phyloP scores from a whole-genome alignment of 2,329 filamentous ascomycete genomes.

The Microdochium bolleyi region DNA sequence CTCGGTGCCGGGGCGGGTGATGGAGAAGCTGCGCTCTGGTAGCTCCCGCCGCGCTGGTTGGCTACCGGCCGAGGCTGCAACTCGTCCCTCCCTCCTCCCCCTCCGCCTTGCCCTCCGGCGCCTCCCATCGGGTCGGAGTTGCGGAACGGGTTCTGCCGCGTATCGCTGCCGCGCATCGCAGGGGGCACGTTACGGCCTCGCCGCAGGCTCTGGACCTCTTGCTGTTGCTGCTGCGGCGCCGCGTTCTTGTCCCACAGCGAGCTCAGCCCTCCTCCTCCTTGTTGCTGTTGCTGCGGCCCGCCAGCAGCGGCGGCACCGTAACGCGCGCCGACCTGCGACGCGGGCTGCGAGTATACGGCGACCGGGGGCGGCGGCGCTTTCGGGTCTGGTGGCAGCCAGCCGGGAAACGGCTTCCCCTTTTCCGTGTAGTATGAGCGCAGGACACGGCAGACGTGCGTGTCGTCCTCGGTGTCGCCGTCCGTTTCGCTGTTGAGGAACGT shows the following conservation, averaged over 20 bases:
- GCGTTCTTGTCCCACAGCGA: constrained; percentile 50
- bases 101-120: not conserved
- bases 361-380: constrained; percentile 55
- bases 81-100: constrained; percentile 21
- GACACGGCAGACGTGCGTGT: constrained; percentile 90
- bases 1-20: constrained; percentile 23
- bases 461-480: constrained; percentile 73
- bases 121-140: constrained; percentile 19
- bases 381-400: constrained; percentile 88
- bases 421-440: constrained; percentile 89
- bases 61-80: constrained; percentile 53
- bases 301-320: constrained; percentile 29
- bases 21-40: constrained; percentile 42
- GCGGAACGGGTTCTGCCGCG: constrained; percentile 24
- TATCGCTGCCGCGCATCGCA: constrained; percentile 16
- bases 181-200: constrained; percentile 29
- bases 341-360: constrained; percentile 41
- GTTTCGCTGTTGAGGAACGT: constrained; percentile 60
- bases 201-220: constrained; percentile 34
- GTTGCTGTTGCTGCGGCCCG: constrained; percentile 27
- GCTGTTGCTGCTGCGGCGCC: constrained; percentile 20
- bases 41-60: constrained; percentile 66
- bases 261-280: constrained; percentile 33
- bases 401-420: constrained; percentile 71
- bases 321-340: constrained; percentile 39